These are phyloP conservation scores for Cutaneotrichosporon curvatum DNA, from an alignment of 1,284 basidiomycete genomes.

Conservation along the genomic window DNA sequence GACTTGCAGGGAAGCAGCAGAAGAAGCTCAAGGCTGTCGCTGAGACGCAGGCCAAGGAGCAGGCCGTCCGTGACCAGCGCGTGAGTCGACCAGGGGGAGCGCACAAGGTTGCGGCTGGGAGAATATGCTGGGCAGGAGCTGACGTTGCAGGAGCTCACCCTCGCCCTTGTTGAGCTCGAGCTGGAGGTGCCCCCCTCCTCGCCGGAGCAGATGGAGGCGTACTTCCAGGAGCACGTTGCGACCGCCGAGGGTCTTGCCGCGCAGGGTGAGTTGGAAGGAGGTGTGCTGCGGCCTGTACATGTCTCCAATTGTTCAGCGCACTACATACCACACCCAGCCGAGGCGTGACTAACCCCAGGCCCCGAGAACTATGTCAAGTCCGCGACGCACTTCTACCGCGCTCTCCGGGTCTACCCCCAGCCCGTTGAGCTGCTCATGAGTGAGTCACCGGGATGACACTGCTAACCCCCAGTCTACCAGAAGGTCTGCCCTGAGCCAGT, in stretches of 20 bases:
- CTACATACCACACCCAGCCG: too few relatives aligned
- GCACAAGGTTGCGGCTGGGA: too few relatives aligned
- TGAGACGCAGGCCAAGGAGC: conserved; percentile 54
- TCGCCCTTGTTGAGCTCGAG: conserved; percentile 27
- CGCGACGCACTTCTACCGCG: conserved; percentile 86
- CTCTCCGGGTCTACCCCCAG: conserved; percentile 86
- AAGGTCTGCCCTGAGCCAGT: conserved; percentile 80
- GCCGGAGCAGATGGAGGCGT: conserved; percentile 70
- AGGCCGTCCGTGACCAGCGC: conserved; percentile 22
- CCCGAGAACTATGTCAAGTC: conserved; percentile 68
- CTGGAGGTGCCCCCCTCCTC: conserved; percentile 54
- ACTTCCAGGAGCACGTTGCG: conserved; percentile 84
- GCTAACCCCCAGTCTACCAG: conserved; percentile 59
- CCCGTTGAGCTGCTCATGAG: conserved; percentile 82
- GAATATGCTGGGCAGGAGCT: too few relatives aligned
- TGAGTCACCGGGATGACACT: conserved; percentile 21
- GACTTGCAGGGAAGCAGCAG: conserved; percentile 71
- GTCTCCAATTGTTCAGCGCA: too few relatives aligned
- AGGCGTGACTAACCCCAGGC: conserved; percentile 51
- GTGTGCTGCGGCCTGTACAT: too few relatives aligned
- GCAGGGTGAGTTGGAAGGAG: conserved; percentile 60
- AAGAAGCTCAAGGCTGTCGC: conserved; percentile 59
- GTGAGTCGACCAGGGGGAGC: conserved; percentile 5
- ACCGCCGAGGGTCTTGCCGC: conserved; percentile 77
- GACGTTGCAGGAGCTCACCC: conserved; percentile 14